These are phyloP conservation scores for Pneumocystis canis DNA, from an alignment of 1,139 yeast species.

Conservation along the genomic window DNA sequence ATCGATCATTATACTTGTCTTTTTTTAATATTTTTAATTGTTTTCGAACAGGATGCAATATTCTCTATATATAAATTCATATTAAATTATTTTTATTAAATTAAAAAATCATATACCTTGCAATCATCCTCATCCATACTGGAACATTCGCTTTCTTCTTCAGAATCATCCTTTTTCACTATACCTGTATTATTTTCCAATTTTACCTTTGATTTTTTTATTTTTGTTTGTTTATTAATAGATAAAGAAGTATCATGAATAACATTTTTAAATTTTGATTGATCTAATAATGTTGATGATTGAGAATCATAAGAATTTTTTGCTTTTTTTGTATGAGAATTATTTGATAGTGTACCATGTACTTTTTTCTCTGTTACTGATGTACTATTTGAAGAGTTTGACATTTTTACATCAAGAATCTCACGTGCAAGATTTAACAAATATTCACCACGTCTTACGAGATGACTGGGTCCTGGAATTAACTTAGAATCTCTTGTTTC, in stretches of 20 bases:
- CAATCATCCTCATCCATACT: constrained; percentile 5
- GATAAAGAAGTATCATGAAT: constrained; percentile 3
- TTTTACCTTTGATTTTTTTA: constrained; percentile 3
- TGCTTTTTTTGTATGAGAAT: constrained; percentile 8
- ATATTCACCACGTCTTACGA: constrained; percentile 88
- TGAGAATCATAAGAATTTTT: neutral
- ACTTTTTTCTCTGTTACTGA: constrained; percentile 14
- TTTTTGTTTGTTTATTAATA: constrained; percentile 8
- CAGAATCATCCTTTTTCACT: constrained; percentile 3
- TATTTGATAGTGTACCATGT: constrained; percentile 7
- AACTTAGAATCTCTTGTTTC: constrained; percentile 24
- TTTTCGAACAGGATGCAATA: constrained; percentile 57
- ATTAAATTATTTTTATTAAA: neutral
- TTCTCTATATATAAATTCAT: constrained; percentile 15
- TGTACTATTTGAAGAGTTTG: constrained; percentile 27
- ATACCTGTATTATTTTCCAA: constrained; percentile 2
- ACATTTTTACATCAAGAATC: constrained; percentile 45
- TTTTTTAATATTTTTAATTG: constrained; percentile 61
- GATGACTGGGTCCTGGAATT: constrained; percentile 85
- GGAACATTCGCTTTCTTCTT: neutral
- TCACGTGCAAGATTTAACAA: constrained; percentile 22
- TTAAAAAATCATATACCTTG: neutral
- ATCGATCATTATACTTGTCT: constrained; percentile 71
- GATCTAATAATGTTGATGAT: neutral
- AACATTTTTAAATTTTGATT: neutral